Evolutionary conservation across 352 stramenopile species (phyloP).

Genomic region (Phytophthora capsici): DNA sequence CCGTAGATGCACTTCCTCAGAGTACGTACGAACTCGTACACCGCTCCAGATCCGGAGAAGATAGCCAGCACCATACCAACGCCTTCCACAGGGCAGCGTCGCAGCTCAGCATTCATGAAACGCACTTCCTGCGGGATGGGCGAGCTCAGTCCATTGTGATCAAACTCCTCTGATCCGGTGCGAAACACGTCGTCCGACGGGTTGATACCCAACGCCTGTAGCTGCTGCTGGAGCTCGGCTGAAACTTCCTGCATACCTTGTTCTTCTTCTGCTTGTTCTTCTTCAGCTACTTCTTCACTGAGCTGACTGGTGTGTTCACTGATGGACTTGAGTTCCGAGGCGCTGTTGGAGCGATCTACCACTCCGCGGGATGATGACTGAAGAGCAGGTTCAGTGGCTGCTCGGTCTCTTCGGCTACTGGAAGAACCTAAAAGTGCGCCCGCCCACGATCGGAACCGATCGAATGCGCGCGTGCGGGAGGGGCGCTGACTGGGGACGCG

Average conservation of each 20-base stretch:
- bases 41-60: conserved; percentile 80
- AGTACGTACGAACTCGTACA: conserved; percentile 89
- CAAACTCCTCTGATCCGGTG: conserved; percentile 76
- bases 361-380: neutral
- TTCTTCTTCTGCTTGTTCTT: conserved; percentile 6
- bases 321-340: conserved; percentile 1
- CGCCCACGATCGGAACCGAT: conserved; percentile 42
- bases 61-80: conserved; percentile 79
- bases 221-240: conserved; percentile 76
- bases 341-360: conserved; percentile 16
- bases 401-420: conserved; percentile 23
- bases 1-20: conserved; percentile 90
- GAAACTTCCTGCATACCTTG: conserved; percentile 62
- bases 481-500: conserved; percentile 22
- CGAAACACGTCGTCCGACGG: conserved; percentile 84
- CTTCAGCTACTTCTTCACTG: conserved; percentile 6
- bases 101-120: conserved; percentile 87
- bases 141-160: conserved; percentile 81
- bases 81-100: conserved; percentile 76
- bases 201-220: conserved; percentile 83
- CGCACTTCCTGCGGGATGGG: conserved; percentile 88
- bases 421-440: conserved; percentile 23
- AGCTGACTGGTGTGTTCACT: conserved; percentile 7
- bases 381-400: conserved; percentile 26
- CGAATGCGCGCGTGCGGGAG: conserved; percentile 30